phyloP scores from a whole-genome alignment of 2,329 filamentous ascomycete species.

The Calcarisporium arbuscula region DNA sequence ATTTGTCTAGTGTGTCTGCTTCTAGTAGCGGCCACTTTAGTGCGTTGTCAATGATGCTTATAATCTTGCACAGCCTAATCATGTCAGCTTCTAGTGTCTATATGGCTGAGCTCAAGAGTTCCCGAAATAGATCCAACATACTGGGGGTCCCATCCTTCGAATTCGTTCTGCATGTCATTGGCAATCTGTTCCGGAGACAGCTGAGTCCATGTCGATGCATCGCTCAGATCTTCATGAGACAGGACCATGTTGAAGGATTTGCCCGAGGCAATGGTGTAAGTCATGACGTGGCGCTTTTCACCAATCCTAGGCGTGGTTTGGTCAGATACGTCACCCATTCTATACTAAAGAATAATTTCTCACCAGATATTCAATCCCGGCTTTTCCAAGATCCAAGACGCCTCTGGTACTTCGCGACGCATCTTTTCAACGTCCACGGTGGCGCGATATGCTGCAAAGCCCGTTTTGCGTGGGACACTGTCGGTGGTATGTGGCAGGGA shows the following conservation, averaged over 20 bases:
- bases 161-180: constrained; percentile 25
- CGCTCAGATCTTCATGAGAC: constrained; percentile 30
- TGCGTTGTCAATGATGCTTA: constrained; percentile 25
- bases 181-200: constrained; percentile 17
- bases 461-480: no score
- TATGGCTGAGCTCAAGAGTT: not conserved
- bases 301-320: constrained; percentile 26
- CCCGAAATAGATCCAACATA: constrained; percentile 9
- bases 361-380: constrained; percentile 33
- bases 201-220: constrained; percentile 22
- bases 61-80: constrained; percentile 26
- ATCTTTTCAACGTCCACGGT: constrained; percentile 32
- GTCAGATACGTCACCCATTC: not conserved
- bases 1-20: constrained; percentile 18
- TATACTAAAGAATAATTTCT: constrained; percentile 1
- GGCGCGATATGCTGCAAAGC: constrained; percentile 35
- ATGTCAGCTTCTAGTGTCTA: not conserved
- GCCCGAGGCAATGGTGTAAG: constrained; percentile 34
- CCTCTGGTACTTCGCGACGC: constrained; percentile 24
- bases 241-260: constrained; percentile 40
- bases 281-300: constrained; percentile 36
- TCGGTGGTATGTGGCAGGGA: no score
- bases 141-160: constrained; percentile 25
- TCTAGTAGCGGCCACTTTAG: constrained; percentile 27
- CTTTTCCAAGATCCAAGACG: constrained; percentile 31